Evolutionary conservation across 768 basidiomycete species (phyloP), one percentile per base, ranked within the genome.

Genomic region (Gymnopilus dilepis): DNA sequence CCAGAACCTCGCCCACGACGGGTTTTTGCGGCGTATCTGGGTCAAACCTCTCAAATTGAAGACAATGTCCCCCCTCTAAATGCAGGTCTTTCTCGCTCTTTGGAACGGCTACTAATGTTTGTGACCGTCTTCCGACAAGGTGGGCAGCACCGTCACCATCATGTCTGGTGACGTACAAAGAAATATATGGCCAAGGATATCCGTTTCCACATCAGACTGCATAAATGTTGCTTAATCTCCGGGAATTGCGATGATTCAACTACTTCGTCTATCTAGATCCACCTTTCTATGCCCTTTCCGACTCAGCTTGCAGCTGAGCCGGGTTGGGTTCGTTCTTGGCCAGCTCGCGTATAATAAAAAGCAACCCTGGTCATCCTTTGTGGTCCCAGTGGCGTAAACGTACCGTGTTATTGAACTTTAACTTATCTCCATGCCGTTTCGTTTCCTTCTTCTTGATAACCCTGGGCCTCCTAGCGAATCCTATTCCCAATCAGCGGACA

Each of bases 141-240:
- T 1, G 7, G 28, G 6, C 12, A 26, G 17, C 5, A 12, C 12
- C 24, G 3, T 22, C 13, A n/a, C 15, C 9, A 3, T 30, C 34
- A 28, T 15, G 17, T 13, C 17, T 37, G 28, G 19, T 38, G 22
- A 34, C n/a, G 22, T 31, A 30, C 31, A 34, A 19, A 50, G 22
- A 33, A 58, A 33, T 24, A 28, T 8, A 2, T 22, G 28, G 19
- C 30, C 28, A 50, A 38, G 37, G n/a, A 15, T 28, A 48, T n/a
- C 21, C 24, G 3, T 38, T 26, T 50, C 34, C 31, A 48, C 30
- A 58, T 58, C 57, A 58, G 24, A 37, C 52, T 60, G 30, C 51
- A 47, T 42, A 19, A 53, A 62, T 52, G 40, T 42, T 62, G 61
- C 56, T 24, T 58, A 62, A 62, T 58, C 61, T 58, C 61, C 61